These are phyloP conservation scores for Murraya paniculata DNA, from an alignment of 345 rosid genomes.

Conservation along the genomic window DNA sequence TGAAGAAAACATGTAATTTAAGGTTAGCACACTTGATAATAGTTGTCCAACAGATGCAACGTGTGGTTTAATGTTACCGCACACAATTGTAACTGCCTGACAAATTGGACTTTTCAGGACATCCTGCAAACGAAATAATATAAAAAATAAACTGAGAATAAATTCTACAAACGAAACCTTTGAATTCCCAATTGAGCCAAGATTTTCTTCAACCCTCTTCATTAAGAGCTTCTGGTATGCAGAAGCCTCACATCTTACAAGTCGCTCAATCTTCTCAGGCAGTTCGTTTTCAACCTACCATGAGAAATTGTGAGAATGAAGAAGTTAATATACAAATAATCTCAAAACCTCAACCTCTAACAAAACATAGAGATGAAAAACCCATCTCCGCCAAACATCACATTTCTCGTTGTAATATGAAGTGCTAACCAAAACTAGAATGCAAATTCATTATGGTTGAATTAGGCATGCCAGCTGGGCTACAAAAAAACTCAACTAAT, in stretches of 20 bases:
- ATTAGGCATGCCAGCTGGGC: not conserved
- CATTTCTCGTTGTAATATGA: not conserved
- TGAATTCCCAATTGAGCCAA: slow-evolving; percentile 76
- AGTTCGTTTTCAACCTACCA: slow-evolving; percentile 84
- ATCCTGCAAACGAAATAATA: not conserved
- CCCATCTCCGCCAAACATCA: not conserved
- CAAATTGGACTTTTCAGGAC: not conserved
- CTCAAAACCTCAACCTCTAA: slow-evolving; percentile 1
- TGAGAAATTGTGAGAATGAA: slow-evolving; percentile 19
- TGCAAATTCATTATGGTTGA: not conserved
- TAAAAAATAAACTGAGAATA: not conserved
- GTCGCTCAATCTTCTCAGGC: slow-evolving; percentile 92
- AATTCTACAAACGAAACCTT: slow-evolving; percentile 46
- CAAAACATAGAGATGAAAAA: not conserved
- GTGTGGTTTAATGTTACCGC: not conserved
- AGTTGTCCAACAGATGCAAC: not conserved
- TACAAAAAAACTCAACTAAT: not conserved
- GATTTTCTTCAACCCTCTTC: slow-evolving; percentile 93
- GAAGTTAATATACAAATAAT: not conserved
- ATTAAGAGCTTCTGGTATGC: slow-evolving; percentile 92
- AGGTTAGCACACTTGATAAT: slow-evolving; percentile 6
- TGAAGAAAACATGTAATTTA: slow-evolving; percentile 25
- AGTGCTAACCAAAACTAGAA: not conserved
- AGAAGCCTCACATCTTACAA: slow-evolving; percentile 86
- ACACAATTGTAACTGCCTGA: slow-evolving; percentile 1